Evolutionary conservation across 2,329 filamentous ascomycete species (phyloP), one percentile per base, ranked within the genome.

Genomic region (Pseudofabraea citricarpa): DNA sequence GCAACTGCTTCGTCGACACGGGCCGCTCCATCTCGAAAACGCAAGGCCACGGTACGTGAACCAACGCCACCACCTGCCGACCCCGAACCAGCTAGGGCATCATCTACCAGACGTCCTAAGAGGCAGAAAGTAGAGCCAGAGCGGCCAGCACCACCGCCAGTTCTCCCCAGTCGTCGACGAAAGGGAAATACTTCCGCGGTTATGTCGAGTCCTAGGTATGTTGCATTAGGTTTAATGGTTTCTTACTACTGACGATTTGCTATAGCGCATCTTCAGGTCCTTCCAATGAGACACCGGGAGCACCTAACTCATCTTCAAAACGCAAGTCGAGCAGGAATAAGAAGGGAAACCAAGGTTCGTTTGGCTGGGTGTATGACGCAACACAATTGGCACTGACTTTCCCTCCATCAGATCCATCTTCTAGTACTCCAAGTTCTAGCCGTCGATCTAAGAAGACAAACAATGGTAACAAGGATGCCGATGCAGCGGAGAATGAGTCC

Each of bases 131-230:
- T 74, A 58, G 75, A 78, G 55, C 61, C 65, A 47, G 61, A 62
- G 45, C 46, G 61, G 43, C 57, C 67, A 46, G 57, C 62, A 56
- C 63, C 58, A 56, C 56, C 61, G 56, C 65, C 64, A 54, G 54
- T 60, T 57, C 63, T 63, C 52, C 54, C 63, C 55, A 62, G 70
- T 52, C 69, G 75, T 52, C 76, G 75, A 56, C 77, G 68, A 59
- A 85, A 78, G 65, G 77, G 74, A 59, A 85, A 83, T 66, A 73
- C 65, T 48, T 54, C 72, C 53, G 73, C 73, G 62, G 75, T 73
- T 61, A 91, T 90, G 87, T 87, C 87, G 60, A 81, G 77, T 65
- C 75, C 77, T 66, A 80, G 79, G 85, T 90, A 76, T 56, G 77
- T 57, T 44, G 29, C 2, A 16, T 43, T n/a, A n/a, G n/a, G n/a